Evolutionary conservation across 345 rosid genomes (phyloP), one percentile per base, ranked within the genome.

Genomic region (Excoecaria cochinchinensis): DNA sequence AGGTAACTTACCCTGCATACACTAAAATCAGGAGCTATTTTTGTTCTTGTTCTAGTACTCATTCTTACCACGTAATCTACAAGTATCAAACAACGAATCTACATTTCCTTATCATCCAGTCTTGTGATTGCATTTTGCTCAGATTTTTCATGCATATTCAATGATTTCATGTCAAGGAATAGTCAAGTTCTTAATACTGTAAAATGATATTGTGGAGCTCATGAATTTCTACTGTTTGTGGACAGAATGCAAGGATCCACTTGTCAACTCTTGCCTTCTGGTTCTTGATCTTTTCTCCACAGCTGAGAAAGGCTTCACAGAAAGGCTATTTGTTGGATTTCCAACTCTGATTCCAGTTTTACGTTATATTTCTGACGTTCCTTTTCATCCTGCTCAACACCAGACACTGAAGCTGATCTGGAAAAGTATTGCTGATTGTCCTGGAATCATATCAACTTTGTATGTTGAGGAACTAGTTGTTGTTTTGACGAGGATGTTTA

Each of bases 361-460:
- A 74, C 88, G 73, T 72, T 84, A 84, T 79, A 90, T 91, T 25
- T 88, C 90, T 69, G 91, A 83, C 77, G 86, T 93, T 79, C 99
- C 98, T 83, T 91, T 84, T 77, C 98, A 95, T 80, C 97, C 94
- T 69, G 87, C 82, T 77, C 98, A 91, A 82, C 62, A 74, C 76
- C 90, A 84, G 75, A 83, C 88, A 77, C 84, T 90, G 79, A 90
- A 87, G 86, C 95, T 95, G 72, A 79, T 92, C 52, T 75, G 78
- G 72, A 85, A 80, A 75, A 84, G 91, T 78, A 39, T 95, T 69
- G 84, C 90, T 84, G 76, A 84, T 76, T 87, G 83, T 77, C 94
- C 94, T 71, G 99, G 94, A 81, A 79, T 86, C 59, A 81, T 86
- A 62, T 87, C 99, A 22, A 74, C 88, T 73, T 84, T 89, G 78